These are phyloP conservation scores for Fennellomyces sp. DNA, from an alignment of 371 early-diverging fungal genomes.

Conservation along the genomic window DNA sequence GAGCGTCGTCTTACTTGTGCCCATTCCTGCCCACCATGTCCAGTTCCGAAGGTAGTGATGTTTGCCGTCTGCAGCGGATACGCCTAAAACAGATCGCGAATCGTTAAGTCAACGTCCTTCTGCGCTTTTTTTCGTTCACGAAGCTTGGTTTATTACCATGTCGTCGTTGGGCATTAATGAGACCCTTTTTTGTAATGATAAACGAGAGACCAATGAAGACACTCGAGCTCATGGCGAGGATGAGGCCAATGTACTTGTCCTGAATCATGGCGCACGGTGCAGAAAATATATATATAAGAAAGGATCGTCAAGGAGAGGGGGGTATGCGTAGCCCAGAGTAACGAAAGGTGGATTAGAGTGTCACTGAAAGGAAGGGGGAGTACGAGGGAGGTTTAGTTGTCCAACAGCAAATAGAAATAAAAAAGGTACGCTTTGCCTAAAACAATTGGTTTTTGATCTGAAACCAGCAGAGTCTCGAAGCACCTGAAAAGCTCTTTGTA, in stretches of 20 bases:
- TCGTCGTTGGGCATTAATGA: slow-evolving; percentile 18
- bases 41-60: slow-evolving; percentile 79
- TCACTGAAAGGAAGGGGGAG: no score
- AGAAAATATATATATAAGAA: neutral
- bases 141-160: no score
- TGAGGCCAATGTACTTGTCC: slow-evolving; percentile 85
- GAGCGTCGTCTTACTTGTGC: slow-evolving; percentile 58
- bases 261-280: slow-evolving; percentile 45
- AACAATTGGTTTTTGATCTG: neutral
- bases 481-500: neutral
- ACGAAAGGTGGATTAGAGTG: no score
- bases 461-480: neutral
- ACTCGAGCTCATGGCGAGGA: slow-evolving; percentile 80
- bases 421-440: neutral
- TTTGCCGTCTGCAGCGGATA: slow-evolving; percentile 70
- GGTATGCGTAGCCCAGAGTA: no score
- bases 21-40: slow-evolving; percentile 93
- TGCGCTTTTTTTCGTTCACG: no score
- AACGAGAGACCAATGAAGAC: slow-evolving; percentile 83
- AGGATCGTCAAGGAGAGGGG: neutral
- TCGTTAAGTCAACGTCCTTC: no score
- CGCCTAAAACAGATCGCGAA: slow-evolving; percentile 20
- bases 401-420: no score
- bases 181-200: slow-evolving; percentile 87
- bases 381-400: no score